Evolutionary conservation across 495 filamentous ascomycete genomes (phyloP), one percentile per base, ranked within the genome.

Genomic region (Xylaria bambusicola): DNA sequence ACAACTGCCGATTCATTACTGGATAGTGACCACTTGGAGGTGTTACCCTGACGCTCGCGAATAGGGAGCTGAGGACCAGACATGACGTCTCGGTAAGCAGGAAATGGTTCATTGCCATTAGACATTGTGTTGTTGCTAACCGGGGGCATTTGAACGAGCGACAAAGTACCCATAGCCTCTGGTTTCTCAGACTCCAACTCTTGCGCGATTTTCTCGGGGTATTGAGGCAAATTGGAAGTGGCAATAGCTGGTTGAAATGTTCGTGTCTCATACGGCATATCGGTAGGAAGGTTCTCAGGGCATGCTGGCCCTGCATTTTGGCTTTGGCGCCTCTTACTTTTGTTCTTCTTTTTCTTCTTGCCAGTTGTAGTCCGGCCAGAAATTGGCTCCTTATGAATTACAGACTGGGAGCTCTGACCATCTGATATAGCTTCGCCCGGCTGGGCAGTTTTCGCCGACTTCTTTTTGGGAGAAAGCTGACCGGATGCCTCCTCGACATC

Each of bases 311-410:
- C 42, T 10, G 33, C 5, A 21, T 6, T 23, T 8, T 17, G 33
- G 7, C 36, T 33, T 26, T 20, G 55, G 40, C 17, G 55, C 2
- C 41, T 50, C 17, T 51, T 58, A 3, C 42, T 51, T 17, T 51
- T 58, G 8, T 38, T 52, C 18, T 58, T 58, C 13, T 57, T 57
- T 17, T 58, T 58, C 17, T 51, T 49, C 56, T 58, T 58, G 8
- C 31, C 29, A 1, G 15, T 21, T n/a, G 45, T 56, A 2, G 41
- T 38, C 45, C 26, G 8, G 13, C 33, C 3, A 24, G 17, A 18
- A 23, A 3, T 29, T 26, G 8, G 40, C 29, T 46, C 40, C n/a
- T 21, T 20, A 8, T 55, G 40, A 7, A 18, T 36, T 4, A n/a
- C 2, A 1, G 52, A 9, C 12, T 44, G 23, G 17, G 36, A 18